phyloP scores from a whole-genome alignment of 106 monocot species.

The Allium cepa region DNA sequence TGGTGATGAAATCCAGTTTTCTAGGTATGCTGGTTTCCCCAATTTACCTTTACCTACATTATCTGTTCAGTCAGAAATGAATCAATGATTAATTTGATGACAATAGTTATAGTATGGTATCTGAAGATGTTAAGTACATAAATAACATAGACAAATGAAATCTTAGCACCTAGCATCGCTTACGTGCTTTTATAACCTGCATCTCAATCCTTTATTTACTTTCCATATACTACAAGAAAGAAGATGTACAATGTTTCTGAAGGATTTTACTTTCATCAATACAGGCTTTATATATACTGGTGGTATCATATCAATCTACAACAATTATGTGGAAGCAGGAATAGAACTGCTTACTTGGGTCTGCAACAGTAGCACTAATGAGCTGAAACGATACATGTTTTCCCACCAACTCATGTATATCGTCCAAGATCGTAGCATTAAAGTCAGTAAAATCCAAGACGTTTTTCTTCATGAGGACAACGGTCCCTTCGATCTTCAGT shows the following conservation, averaged over 20 bases:
- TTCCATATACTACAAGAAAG: too few relatives aligned
- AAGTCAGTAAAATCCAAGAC: conserved; percentile 58
- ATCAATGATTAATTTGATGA: too few relatives aligned
- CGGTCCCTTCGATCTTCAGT: conserved; percentile 33
- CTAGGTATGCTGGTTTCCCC: conserved; percentile 22
- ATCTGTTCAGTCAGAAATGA: conserved; percentile 2
- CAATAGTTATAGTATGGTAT: too few relatives aligned
- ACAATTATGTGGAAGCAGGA: neutral
- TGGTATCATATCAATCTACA: neutral
- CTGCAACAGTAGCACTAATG: conserved; percentile 48
- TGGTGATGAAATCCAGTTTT: conserved; percentile 12
- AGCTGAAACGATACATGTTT: conserved; percentile 55
- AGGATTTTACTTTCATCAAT: neutral
- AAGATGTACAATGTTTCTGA: too few relatives aligned
- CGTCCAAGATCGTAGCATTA: conserved; percentile 40
- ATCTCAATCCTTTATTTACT: too few relatives aligned
- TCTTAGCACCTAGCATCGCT: too few relatives aligned
- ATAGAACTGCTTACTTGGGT: conserved; percentile 26
- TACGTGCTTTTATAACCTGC: too few relatives aligned
- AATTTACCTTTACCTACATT: conserved; percentile 23
- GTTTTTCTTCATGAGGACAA: conserved; percentile 54
- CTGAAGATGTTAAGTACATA: too few relatives aligned
- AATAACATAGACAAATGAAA: too few relatives aligned
- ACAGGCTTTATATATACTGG: neutral
- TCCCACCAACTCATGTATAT: conserved; percentile 42